Evolutionary conservation across 495 filamentous ascomycete species (phyloP).

Genomic region (Echria macrotheca): DNA sequence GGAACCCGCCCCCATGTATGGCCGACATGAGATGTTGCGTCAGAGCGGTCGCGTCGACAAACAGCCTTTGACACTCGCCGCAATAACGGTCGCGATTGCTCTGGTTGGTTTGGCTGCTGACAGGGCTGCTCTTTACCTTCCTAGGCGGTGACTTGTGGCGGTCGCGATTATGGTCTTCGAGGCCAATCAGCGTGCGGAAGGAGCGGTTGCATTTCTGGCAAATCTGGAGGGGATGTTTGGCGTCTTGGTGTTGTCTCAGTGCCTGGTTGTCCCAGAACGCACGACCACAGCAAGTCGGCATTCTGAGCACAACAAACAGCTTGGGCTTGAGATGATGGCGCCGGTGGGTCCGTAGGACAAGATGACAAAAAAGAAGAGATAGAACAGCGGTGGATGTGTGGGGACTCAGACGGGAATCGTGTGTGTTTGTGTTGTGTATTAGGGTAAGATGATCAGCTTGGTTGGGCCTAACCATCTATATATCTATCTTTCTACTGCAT

Average conservation of each 20-base stretch:
- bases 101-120: background rate
- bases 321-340: background rate
- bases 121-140: background rate
- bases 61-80: background rate
- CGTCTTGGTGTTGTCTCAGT: background rate
- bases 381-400: background rate
- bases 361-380: background rate
- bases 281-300: conserved; percentile 1
- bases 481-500: too few relatives aligned
- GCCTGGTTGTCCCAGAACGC: background rate
- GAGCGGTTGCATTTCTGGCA: conserved; percentile 1
- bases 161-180: background rate
- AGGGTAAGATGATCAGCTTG: too few relatives aligned
- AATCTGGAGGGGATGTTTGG: background rate
- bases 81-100: background rate
- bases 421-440: background rate
- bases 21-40: background rate
- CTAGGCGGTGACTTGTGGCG: background rate
- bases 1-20: background rate
- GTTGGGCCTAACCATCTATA: too few relatives aligned
- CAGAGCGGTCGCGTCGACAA: background rate
- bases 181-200: background rate
- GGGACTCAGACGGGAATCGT: background rate
- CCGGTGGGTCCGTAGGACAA: too few relatives aligned
- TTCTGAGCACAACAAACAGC: background rate